These are phyloP conservation scores for Rhinocladiella similis DNA, from an alignment of 2,329 filamentous ascomycete genomes.

Conservation along the genomic window DNA sequence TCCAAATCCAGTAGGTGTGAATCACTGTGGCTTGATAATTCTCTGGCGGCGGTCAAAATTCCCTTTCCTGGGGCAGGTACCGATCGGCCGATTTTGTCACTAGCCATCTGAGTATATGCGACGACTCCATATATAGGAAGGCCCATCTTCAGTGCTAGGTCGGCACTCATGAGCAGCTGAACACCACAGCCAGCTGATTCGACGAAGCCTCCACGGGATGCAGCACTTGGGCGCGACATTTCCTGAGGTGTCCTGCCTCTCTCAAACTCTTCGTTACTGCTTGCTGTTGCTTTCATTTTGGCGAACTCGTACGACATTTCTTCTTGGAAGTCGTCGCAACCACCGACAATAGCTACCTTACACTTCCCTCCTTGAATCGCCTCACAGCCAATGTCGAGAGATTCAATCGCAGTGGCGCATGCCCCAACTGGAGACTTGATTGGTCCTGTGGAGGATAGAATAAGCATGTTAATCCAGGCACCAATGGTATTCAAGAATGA, in stretches of 20 bases:
- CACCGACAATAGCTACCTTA: conserved; percentile 38
- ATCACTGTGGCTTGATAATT: conserved; percentile 19
- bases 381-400: conserved; percentile 38
- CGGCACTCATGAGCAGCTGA: conserved; percentile 37
- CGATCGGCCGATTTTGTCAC: conserved; percentile 38
- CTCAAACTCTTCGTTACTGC: conserved; percentile 33
- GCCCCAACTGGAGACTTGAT: conserved; percentile 40
- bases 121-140: conserved; percentile 33
- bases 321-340: conserved; percentile 37
- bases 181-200: conserved; percentile 40
- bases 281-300: conserved; percentile 40
- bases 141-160: conserved; percentile 35
- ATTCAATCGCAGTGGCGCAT: conserved; percentile 42
- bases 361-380: conserved; percentile 34
- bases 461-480: conserved; percentile 47
- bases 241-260: conserved; percentile 35
- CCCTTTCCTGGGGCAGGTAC: conserved; percentile 43
- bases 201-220: conserved; percentile 39
- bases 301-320: conserved; percentile 38
- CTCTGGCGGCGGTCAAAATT: conserved; percentile 35
- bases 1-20: conserved; percentile 32
- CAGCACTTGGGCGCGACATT: conserved; percentile 38
- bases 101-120: conserved; percentile 35
- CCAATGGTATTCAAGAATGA: conserved; percentile 38
- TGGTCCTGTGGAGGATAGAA: conserved; percentile 38